phyloP scores from a whole-genome alignment of 352 stramenopile genomes.

The Thalassiosira ordinaria region DNA sequence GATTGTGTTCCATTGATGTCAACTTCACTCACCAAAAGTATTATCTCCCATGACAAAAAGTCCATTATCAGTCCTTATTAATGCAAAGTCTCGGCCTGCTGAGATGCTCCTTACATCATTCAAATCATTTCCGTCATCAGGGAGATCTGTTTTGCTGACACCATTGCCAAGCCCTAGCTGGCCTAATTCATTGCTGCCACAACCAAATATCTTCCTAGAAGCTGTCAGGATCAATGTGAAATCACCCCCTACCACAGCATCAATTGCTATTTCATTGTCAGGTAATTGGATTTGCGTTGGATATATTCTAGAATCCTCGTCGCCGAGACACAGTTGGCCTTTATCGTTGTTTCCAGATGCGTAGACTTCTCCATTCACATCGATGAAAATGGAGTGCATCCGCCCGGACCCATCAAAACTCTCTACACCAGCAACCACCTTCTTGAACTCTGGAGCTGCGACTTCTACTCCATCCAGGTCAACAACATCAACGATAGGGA shows the following conservation, averaged over 20 bases:
- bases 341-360: slow-evolving; percentile 46
- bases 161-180: slow-evolving; percentile 38
- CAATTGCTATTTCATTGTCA: slow-evolving; percentile 20
- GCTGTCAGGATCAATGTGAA: slow-evolving; percentile 49
- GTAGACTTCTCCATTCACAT: slow-evolving; percentile 49
- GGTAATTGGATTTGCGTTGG: slow-evolving; percentile 39
- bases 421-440: slow-evolving; percentile 33
- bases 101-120: slow-evolving; percentile 37
- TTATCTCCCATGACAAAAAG: slow-evolving; percentile 43
- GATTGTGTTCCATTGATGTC: neutral
- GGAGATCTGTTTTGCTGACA: slow-evolving; percentile 13
- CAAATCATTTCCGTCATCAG: slow-evolving; percentile 32
- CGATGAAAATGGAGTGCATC: slow-evolving; percentile 48
- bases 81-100: slow-evolving; percentile 42
- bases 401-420: slow-evolving; percentile 12
- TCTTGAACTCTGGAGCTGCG: slow-evolving; percentile 25
- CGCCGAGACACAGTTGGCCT: slow-evolving; percentile 51
- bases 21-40: neutral
- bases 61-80: slow-evolving; percentile 30
- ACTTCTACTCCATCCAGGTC: slow-evolving; percentile 17
- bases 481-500: slow-evolving; percentile 26
- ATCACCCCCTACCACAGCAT: slow-evolving; percentile 40
- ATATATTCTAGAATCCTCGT: slow-evolving; percentile 21
- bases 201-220: slow-evolving; percentile 40
- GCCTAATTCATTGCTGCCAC: slow-evolving; percentile 42